Percentiles rank a stretch among this genome's conserved stretches.
phyloP scores from a whole-genome alignment of 2,329 filamentous ascomycete species.

The Byssochlamys sp. region DNA sequence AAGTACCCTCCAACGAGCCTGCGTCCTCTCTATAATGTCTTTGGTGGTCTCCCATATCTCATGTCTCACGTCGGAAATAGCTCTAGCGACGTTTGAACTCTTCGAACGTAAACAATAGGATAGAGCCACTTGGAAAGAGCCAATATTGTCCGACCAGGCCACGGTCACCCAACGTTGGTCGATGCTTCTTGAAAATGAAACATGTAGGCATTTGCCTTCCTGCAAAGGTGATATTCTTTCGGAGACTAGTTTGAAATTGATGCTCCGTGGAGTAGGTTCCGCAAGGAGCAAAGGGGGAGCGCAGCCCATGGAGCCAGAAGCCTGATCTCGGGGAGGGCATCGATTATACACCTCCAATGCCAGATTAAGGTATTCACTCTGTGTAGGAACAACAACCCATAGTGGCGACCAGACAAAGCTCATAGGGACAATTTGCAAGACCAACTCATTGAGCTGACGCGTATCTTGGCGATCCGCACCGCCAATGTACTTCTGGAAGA shows the following conservation, averaged over 20 bases:
- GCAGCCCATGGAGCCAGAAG: slow-evolving; percentile 33
- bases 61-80: slow-evolving; percentile 42
- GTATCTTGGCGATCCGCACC: slow-evolving; percentile 23
- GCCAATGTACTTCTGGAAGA: slow-evolving; percentile 46
- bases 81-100: slow-evolving; percentile 19
- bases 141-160: slow-evolving; percentile 51
- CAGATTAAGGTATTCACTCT: slow-evolving; percentile 40
- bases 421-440: slow-evolving; percentile 50
- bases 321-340: slow-evolving; percentile 38
- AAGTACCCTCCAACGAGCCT: slow-evolving; percentile 48
- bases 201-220: slow-evolving; percentile 48
- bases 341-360: slow-evolving; percentile 51
- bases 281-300: slow-evolving; percentile 48
- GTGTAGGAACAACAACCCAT: slow-evolving; percentile 42
- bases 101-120: slow-evolving; percentile 45
- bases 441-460: slow-evolving; percentile 38
- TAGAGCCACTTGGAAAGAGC: slow-evolving; percentile 43
- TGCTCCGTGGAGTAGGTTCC: slow-evolving; percentile 41
- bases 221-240: slow-evolving; percentile 48
- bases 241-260: slow-evolving; percentile 46
- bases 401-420: slow-evolving; percentile 45
- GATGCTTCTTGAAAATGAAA: slow-evolving; percentile 48
- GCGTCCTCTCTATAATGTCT: slow-evolving; percentile 44
- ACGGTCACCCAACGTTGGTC: slow-evolving; percentile 51
- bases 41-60: slow-evolving; percentile 51